Percentiles rank a stretch among this genome's conserved stretches.
These are phyloP conservation scores for Microbotryomycetes sp. DNA, from an alignment of 1,284 basidiomycete species.

Conservation along the genomic window DNA sequence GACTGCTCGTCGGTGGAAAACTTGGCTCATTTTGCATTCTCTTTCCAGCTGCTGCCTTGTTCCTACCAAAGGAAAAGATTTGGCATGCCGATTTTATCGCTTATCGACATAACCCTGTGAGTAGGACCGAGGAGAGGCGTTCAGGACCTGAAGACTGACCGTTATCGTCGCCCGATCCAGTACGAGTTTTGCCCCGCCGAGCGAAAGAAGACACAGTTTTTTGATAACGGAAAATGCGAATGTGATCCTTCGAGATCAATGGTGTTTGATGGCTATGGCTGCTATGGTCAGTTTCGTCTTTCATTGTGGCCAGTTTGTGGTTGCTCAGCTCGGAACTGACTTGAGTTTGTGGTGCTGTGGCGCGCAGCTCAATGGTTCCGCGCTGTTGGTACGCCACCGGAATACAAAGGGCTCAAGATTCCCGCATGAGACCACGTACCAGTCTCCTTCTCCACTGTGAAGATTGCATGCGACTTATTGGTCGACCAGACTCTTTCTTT, in stretches of 20 bases:
- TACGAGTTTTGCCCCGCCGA: background rate
- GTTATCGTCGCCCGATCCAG: background rate
- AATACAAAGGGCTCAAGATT: background rate
- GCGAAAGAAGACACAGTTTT: slow-evolving; percentile 29
- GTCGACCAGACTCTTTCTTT: too few species aligned
- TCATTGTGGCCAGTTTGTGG: too few species aligned
- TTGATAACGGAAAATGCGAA: slow-evolving; percentile 51
- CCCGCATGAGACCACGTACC: too few species aligned
- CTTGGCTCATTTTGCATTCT: background rate
- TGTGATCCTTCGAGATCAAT: slow-evolving; percentile 35
- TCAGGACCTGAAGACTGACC: background rate
- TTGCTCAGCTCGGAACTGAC: background rate
- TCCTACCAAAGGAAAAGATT: slow-evolving; percentile 61
- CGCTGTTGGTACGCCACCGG: background rate
- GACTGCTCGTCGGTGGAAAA: background rate
- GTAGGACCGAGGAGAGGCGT: background rate
- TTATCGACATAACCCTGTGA: slow-evolving; percentile 56
- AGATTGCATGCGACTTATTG: too few species aligned
- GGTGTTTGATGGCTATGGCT: background rate
- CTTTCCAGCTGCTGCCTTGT: slow-evolving; percentile 51
- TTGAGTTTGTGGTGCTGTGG: background rate
- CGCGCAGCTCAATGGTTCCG: background rate
- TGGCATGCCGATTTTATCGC: slow-evolving; percentile 65
- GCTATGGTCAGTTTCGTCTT: background rate
- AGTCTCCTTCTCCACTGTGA: too few species aligned